Percentiles rank a stretch among this genome's conserved stretches.
phyloP scores from a whole-genome alignment of 1,139 yeast species.

The Suhomyces bokatorum region DNA sequence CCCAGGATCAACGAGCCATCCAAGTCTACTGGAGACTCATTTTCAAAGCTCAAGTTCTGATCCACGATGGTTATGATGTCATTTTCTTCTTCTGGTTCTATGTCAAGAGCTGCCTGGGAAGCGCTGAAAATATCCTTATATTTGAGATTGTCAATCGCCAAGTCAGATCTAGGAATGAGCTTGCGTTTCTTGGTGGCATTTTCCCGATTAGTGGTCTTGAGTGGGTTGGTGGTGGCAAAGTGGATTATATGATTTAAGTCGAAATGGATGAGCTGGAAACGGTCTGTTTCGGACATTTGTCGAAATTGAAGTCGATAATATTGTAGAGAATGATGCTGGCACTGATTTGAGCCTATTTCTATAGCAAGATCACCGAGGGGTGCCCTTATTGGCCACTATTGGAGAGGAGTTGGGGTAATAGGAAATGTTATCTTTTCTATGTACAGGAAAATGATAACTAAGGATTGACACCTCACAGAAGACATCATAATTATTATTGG shows the following conservation, averaged over 20 bases:
- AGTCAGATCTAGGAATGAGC: slow-evolving; percentile 3
- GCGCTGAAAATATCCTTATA: slow-evolving; percentile 9
- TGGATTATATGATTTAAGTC: slow-evolving; percentile 13
- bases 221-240: slow-evolving; percentile 4
- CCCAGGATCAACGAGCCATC: neutral
- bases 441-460: no score
- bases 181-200: slow-evolving; percentile 11
- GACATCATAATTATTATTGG: no score
- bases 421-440: no score
- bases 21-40: slow-evolving; percentile 2
- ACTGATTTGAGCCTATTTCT: no score
- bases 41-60: neutral
- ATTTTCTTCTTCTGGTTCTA: neutral
- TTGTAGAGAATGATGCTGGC: neutral
- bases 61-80: slow-evolving; percentile 5
- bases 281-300: neutral
- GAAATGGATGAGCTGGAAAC: slow-evolving; percentile 15
- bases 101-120: neutral
- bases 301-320: neutral
- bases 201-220: slow-evolving; percentile 2
- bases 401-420: no score
- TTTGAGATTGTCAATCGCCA: slow-evolving; percentile 14
- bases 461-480: no score
- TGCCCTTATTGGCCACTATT: no score
- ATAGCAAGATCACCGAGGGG: no score